A percentile compares a stretch with the other conserved stretches of the same genome.
Evolutionary conservation across 2,329 filamentous ascomycete species (phyloP).

Genomic region (Penicillium sp.): DNA sequence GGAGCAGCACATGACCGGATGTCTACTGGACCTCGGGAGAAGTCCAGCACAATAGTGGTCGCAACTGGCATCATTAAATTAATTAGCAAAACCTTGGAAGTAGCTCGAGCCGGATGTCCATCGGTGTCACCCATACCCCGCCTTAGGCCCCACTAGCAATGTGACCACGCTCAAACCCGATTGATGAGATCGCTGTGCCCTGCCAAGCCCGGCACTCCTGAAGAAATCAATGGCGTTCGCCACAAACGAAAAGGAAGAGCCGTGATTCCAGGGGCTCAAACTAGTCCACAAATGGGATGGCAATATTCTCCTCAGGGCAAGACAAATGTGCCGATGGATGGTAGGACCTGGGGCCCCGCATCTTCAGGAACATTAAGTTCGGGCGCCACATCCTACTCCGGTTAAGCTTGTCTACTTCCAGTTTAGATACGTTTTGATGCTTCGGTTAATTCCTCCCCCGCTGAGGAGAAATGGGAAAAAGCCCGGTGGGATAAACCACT

Average conservation of each 20-base stretch:
- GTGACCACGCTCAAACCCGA: neutral
- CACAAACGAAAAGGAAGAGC: neutral
- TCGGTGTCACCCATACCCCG: neutral
- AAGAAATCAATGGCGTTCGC: neutral
- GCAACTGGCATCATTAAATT: neutral
- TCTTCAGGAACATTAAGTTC: neutral
- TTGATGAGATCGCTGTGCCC: neutral
- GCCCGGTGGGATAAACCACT: slow-evolving; percentile 15
- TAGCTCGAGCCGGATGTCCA: too few species aligned
- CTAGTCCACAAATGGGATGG: neutral
- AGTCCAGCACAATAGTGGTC: neutral
- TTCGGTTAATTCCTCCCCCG: slow-evolving; percentile 7
- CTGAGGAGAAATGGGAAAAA: slow-evolving; percentile 11
- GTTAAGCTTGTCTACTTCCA: neutral
- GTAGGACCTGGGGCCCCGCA: neutral
- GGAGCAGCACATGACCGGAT: neutral
- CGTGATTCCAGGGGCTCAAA: neutral
- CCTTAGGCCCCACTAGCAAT: neutral
- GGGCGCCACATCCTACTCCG: slow-evolving; percentile 4
- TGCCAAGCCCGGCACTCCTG: neutral
- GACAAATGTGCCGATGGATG: neutral
- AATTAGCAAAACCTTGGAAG: neutral
- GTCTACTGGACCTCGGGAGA: neutral
- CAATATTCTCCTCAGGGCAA: neutral
- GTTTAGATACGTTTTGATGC: neutral